Evolutionary conservation across 306 rosid genomes (phyloP).

Genomic region (Rubus parviflorus): DNA sequence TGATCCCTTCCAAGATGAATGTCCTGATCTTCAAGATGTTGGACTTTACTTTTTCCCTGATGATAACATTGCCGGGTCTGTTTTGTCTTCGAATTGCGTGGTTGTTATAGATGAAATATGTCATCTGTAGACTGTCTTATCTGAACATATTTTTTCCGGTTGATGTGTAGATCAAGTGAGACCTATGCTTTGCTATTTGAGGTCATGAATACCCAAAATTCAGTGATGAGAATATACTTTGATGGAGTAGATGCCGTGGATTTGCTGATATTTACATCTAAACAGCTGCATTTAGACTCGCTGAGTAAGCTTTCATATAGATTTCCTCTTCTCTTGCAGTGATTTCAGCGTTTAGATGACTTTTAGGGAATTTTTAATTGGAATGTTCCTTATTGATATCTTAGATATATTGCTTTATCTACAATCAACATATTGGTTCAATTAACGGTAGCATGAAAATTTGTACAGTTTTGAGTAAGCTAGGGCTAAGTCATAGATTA

Average conservation of each 20-base stretch:
- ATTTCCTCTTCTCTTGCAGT: slow-evolving; percentile 8
- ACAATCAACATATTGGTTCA: background rate
- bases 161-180: slow-evolving; percentile 44
- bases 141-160: slow-evolving; percentile 11
- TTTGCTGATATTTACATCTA: slow-evolving; percentile 61
- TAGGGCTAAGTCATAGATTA: background rate
- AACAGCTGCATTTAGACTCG: slow-evolving; percentile 42
- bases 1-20: slow-evolving; percentile 42
- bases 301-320: slow-evolving; percentile 40
- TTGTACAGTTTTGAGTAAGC: background rate
- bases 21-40: slow-evolving; percentile 59
- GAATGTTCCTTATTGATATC: background rate
- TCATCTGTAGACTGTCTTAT: slow-evolving; percentile 17
- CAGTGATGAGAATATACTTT: slow-evolving; percentile 44
- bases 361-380: background rate
- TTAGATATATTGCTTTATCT: background rate
- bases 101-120: background rate
- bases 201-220: slow-evolving; percentile 48
- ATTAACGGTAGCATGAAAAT: background rate
- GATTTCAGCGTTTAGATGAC: background rate
- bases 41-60: slow-evolving; percentile 68
- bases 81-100: slow-evolving; percentile 19
- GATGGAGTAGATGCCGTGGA: slow-evolving; percentile 41
- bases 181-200: slow-evolving; percentile 36
- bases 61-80: slow-evolving; percentile 47